A percentile compares a stretch with the other conserved stretches of the same genome.
Conservation (phyloP, 805 yeast genomes). For the Kodamaea neixiangensis region DNA sequence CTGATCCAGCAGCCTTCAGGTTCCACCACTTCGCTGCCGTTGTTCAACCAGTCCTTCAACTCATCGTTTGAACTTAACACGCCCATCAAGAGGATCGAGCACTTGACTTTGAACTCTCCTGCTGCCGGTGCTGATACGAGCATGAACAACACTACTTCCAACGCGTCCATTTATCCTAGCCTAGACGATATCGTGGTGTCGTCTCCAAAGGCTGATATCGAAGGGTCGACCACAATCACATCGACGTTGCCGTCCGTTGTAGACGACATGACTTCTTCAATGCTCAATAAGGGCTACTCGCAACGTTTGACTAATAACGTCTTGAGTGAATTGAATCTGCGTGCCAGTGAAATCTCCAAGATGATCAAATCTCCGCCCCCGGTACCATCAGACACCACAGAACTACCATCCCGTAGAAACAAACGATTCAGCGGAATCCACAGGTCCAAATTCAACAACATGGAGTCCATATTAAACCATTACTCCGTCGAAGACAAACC, state of each 20-base stretch:
- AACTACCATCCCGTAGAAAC: conserved; percentile 1
- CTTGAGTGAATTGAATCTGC: conserved; percentile 42
- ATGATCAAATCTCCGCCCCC: conserved; percentile 17
- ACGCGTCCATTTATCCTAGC: conserved; percentile 15
- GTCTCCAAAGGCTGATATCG: not conserved
- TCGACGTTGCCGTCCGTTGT: not conserved
- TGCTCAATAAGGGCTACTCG: conserved; percentile 49
- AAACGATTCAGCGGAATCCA: conserved; percentile 37
- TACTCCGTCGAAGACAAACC: conserved; percentile 23
- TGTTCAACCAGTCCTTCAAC: conserved; percentile 9
- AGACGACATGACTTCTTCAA: conserved; percentile 9
- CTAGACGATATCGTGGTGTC: conserved; percentile 12
- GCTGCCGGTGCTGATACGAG: conserved; percentile 24
- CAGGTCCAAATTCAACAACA: conserved; percentile 31
- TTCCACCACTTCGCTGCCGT: conserved; percentile 3
- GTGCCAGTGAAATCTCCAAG: conserved; percentile 42
- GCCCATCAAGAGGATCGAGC: conserved; percentile 41
- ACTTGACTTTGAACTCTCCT: conserved; percentile 36
- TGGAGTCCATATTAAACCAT: conserved; percentile 29
- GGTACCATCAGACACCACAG: conserved; percentile 1
- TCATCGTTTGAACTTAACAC: conserved; percentile 30
- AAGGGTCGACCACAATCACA: not conserved
- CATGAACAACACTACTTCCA: conserved; percentile 1
- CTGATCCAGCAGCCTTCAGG: not conserved
- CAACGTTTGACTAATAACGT: conserved; percentile 48